These are phyloP conservation scores for Sutorius australiensis DNA, from an alignment of 768 basidiomycete species.

Conservation along the genomic window DNA sequence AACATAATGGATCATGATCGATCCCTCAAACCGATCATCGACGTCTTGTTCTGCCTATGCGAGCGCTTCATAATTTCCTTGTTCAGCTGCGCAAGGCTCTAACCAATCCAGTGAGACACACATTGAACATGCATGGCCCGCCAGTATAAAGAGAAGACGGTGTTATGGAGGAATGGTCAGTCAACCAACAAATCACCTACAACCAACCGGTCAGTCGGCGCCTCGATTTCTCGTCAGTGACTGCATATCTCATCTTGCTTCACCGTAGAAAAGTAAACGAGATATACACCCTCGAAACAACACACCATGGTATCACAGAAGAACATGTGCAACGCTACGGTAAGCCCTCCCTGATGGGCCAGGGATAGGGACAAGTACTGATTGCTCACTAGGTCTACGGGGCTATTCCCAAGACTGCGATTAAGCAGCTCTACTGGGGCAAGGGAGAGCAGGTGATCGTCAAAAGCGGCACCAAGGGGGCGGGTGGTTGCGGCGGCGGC, in stretches of 20 bases:
- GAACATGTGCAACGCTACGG: slow-evolving; percentile 13
- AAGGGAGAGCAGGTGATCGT: rapidly evolving
- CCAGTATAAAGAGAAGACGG: slow-evolving; percentile 15
- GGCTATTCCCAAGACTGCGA: neutral
- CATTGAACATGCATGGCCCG: neutral
- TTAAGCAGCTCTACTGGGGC: slow-evolving; percentile 18
- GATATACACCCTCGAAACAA: neutral
- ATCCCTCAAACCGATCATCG: neutral
- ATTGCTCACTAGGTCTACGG: slow-evolving; percentile 5
- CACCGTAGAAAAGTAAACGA: slow-evolving; percentile 3
- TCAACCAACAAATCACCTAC: neutral
- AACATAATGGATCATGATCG: neutral
- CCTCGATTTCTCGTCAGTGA: neutral
- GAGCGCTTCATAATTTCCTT: neutral
- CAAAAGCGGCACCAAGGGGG: neutral
- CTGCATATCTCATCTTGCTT: neutral
- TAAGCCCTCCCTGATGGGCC: neutral
- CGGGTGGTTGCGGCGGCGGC: neutral
- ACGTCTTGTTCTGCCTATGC: neutral
- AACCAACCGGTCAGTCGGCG: slow-evolving; percentile 10
- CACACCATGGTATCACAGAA: neutral
- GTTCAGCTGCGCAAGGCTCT: neutral
- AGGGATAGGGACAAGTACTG: neutral
- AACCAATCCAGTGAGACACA: neutral
- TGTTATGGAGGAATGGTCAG: neutral